Percentiles rank a stretch among this genome's conserved stretches.
Conservation (phyloP, 2,329 filamentous ascomycete species). For the Neophaeococcomyces mojaviensis region DNA sequence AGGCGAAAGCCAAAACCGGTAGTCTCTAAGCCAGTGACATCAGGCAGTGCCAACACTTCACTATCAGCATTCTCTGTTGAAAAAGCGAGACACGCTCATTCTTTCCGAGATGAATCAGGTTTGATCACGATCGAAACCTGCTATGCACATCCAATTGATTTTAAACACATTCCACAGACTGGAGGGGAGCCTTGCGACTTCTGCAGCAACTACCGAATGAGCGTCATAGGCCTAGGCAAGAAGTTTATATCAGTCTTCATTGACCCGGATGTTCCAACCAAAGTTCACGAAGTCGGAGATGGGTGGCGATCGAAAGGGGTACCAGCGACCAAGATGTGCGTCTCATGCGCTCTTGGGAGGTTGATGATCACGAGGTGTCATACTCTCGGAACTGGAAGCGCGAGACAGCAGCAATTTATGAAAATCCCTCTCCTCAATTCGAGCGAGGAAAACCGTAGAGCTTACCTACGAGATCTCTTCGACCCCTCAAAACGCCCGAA, state of each 20-base stretch:
- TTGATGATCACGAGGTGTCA: constrained; percentile 19
- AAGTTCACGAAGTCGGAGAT: constrained; percentile 14
- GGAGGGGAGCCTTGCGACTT: constrained; percentile 16
- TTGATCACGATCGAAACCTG: constrained; percentile 9
- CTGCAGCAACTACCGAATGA: constrained; percentile 19
- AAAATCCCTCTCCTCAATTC: background rate
- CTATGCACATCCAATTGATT: constrained; percentile 23
- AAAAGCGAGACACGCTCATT: background rate
- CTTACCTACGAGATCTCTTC: constrained; percentile 8
- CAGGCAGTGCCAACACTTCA: background rate
- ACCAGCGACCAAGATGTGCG: constrained; percentile 21
- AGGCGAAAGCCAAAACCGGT: too few relatives aligned
- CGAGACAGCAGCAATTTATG: background rate
- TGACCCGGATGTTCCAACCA: constrained; percentile 1
- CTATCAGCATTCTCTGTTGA: constrained; percentile 4
- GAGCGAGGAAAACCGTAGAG: background rate
- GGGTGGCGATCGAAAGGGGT: constrained; percentile 13
- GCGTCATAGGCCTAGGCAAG: constrained; percentile 18
- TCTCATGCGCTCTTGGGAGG: constrained; percentile 16
- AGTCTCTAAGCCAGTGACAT: background rate
- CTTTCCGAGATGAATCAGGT: background rate
- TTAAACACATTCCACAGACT: constrained; percentile 13
- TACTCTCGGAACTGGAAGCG: constrained; percentile 6
- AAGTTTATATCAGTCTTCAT: constrained; percentile 12
- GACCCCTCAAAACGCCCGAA: background rate